These are phyloP conservation scores for Colletotrichum tropicale DNA, from an alignment of 2,329 filamentous ascomycete species.

Conservation along the genomic window DNA sequence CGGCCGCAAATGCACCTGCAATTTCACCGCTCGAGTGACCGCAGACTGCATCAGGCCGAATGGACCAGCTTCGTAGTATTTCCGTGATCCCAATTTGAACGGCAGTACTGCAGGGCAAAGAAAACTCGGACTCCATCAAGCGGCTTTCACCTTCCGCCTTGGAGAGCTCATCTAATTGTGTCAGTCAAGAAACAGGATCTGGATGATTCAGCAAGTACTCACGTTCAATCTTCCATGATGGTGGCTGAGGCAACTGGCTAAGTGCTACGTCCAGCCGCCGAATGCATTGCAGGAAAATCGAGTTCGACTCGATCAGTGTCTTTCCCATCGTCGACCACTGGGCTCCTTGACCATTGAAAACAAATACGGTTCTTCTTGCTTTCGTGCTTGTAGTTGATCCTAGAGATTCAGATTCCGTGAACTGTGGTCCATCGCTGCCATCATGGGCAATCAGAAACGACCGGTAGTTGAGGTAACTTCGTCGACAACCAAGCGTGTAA, in stretches of 20 bases:
- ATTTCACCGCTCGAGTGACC: slow-evolving; percentile 51
- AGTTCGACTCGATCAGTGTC: not conserved
- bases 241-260: slow-evolving; percentile 23
- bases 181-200: not conserved
- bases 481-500: slow-evolving; percentile 31
- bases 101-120: slow-evolving; percentile 37
- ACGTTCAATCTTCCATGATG: not conserved
- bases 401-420: not conserved
- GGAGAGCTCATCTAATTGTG: slow-evolving; percentile 12
- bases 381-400: not conserved
- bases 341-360: slow-evolving; percentile 20
- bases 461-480: slow-evolving; percentile 29
- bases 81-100: slow-evolving; percentile 46
- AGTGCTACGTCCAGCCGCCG: slow-evolving; percentile 31
- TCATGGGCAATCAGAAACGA: slow-evolving; percentile 23
- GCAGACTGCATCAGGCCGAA: slow-evolving; percentile 37
- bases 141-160: not conserved
- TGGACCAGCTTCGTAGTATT: slow-evolving; percentile 31
- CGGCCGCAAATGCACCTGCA: slow-evolving; percentile 45
- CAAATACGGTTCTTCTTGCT: slow-evolving; percentile 28
- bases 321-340: slow-evolving; percentile 18
- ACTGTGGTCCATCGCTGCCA: not conserved
- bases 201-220: not conserved
- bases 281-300: slow-evolving; percentile 6
- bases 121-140: slow-evolving; percentile 18